Percentiles rank a stretch among this genome's conserved stretches.
Evolutionary conservation across 2,329 filamentous ascomycete genomes (phyloP).

Genomic region (Colletotrichum noveboracense): DNA sequence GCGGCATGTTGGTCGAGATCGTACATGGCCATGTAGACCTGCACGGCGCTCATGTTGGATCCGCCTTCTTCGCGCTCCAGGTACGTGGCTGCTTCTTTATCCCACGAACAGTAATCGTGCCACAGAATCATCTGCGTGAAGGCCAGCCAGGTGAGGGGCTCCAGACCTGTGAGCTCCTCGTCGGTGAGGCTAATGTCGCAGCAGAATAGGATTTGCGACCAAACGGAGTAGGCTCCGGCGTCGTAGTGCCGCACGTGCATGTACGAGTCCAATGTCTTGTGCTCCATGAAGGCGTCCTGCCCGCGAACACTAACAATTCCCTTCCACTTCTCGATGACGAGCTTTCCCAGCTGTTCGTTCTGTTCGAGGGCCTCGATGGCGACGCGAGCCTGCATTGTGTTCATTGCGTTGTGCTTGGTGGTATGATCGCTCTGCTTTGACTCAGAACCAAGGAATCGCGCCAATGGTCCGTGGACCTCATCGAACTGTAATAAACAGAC

Average conservation of each 20-base stretch:
- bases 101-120: not conserved
- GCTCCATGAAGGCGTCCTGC: not conserved
- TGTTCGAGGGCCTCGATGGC: not conserved
- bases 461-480: not conserved
- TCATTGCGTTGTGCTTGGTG: not conserved
- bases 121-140: not conserved
- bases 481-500: not conserved
- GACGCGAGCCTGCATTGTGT: not conserved
- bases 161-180: not conserved
- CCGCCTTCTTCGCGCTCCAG: not conserved
- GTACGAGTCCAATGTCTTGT: not conserved
- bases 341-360: not conserved
- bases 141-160: not conserved
- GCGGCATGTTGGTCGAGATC: not conserved
- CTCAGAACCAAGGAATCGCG: not conserved
- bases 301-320: not conserved
- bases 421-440: not conserved
- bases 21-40: not conserved
- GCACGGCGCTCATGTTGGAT: not conserved
- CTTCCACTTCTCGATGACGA: not conserved
- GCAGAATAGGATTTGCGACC: not conserved
- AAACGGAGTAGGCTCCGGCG: not conserved
- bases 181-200: not conserved
- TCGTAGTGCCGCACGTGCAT: not conserved
- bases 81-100: not conserved